phyloP scores from a whole-genome alignment of 2,329 filamentous ascomycete species.

The Alternaria viburni region DNA sequence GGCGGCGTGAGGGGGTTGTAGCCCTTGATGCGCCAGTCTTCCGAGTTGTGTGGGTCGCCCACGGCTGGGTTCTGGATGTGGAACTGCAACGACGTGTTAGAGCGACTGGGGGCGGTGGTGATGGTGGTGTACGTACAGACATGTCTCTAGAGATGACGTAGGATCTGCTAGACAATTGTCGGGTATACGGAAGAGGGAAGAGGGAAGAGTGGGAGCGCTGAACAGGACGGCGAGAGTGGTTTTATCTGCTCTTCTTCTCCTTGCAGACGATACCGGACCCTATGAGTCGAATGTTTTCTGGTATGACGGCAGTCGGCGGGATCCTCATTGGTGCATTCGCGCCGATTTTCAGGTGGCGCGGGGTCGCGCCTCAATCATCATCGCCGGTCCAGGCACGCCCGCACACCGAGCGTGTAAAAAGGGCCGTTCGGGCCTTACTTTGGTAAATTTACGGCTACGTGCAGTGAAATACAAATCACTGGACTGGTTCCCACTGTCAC shows the following conservation, averaged over 20 bases:
- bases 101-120: conserved; percentile 12
- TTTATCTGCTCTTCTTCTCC: conserved; percentile 8
- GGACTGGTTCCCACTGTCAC: background rate
- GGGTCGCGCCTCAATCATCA: conserved; percentile 8
- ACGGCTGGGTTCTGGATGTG: conserved; percentile 58
- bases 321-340: conserved; percentile 31
- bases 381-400: conserved; percentile 6
- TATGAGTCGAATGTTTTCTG: conserved; percentile 37
- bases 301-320: conserved; percentile 29
- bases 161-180: background rate
- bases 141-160: conserved; percentile 19
- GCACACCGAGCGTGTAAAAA: background rate
- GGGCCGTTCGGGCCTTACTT: background rate
- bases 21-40: conserved; percentile 69
- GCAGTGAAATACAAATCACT: background rate
- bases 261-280: conserved; percentile 18
- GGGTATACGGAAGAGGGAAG: background rate
- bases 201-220: background rate
- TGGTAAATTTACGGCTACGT: background rate
- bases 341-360: conserved; percentile 15
- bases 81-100: conserved; percentile 47
- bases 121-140: conserved; percentile 30
- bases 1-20: conserved; percentile 94
- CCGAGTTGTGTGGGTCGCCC: conserved; percentile 56
- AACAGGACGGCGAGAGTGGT: background rate